These are phyloP conservation scores for Vigna unguiculata DNA, from an alignment of 306 rosid species.

Conservation along the genomic window DNA sequence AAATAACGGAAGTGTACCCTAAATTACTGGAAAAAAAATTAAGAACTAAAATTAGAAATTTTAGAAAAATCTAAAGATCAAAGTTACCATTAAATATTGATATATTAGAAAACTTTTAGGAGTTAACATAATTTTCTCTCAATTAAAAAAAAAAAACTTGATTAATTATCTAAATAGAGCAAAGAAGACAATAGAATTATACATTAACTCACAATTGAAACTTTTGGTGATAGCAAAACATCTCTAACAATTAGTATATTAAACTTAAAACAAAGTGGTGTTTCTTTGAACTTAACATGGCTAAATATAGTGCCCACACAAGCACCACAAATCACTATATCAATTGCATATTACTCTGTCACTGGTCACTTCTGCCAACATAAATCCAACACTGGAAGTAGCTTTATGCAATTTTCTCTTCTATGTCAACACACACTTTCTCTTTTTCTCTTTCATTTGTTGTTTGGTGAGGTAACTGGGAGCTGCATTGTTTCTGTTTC, in stretches of 20 bases:
- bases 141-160: too few relatives aligned
- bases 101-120: too few relatives aligned
- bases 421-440: background rate
- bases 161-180: too few relatives aligned
- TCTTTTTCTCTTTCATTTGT: background rate
- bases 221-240: background rate
- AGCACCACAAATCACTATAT: background rate
- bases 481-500: slow-evolving; percentile 40
- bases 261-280: background rate
- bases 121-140: too few relatives aligned
- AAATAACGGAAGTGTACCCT: too few relatives aligned
- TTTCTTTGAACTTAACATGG: slow-evolving; percentile 14
- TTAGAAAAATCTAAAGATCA: too few relatives aligned
- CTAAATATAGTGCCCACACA: slow-evolving; percentile 33
- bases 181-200: background rate
- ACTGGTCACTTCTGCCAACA: background rate
- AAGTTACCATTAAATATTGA: too few relatives aligned
- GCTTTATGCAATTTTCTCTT: background rate
- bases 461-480: slow-evolving; percentile 39
- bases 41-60: too few relatives aligned
- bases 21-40: too few relatives aligned
- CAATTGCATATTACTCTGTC: background rate
- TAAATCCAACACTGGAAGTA: background rate
- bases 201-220: too few relatives aligned
- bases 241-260: background rate